Evolutionary conservation across 2,329 filamentous ascomycete genomes (phyloP), one percentile per base, ranked within the genome.

Genomic region (Knufia petricola): DNA sequence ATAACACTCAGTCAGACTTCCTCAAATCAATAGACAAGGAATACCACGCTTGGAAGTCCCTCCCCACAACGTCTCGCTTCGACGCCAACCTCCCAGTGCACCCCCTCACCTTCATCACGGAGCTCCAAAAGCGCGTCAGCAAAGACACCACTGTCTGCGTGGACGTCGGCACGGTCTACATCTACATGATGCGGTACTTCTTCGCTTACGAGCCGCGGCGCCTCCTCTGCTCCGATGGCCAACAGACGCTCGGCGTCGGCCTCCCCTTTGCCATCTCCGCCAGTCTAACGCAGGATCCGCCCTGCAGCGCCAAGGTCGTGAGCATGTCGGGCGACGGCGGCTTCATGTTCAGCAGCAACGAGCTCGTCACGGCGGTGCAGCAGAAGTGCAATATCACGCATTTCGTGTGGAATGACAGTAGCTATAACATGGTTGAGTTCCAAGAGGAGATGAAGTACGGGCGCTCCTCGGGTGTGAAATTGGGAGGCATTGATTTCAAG

Each of bases 351-450:
- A 69, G 67, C 17, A 64, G 64, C 0, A 68, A 71, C 51, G 71
- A 74, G 51, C 60, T 73, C 2, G 64, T 60, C 0, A 74, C 71
- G 0, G 70, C 71, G 3, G 69, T 73, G 13, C 64, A 66, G 53
- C 69, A 73, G 42, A 62, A 64, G 6, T 73, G 70, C 58, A 65
- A 73, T 49, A 71, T 74, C 55, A 72, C 71, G 15, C 71, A 74
- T 54, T 73, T 74, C 52, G 63, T 73, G 53, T 73, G 70, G 69
- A 74, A 74, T 55, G 71, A 74, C 52, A 67, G 67, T 38, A 65
- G 64, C 24, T 74, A 69, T 59, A 73, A 74, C 56, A 74, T 74
- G 71, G 69, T 74, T 3, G 67, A 73, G 59, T 74, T 74, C 56
- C 71, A 74, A 53, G 71, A 73, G 59, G 68, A 70, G 49, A 65